Evolutionary conservation across 2,329 filamentous ascomycete genomes (phyloP).

Genomic region (Davidsoniella virescens): DNA sequence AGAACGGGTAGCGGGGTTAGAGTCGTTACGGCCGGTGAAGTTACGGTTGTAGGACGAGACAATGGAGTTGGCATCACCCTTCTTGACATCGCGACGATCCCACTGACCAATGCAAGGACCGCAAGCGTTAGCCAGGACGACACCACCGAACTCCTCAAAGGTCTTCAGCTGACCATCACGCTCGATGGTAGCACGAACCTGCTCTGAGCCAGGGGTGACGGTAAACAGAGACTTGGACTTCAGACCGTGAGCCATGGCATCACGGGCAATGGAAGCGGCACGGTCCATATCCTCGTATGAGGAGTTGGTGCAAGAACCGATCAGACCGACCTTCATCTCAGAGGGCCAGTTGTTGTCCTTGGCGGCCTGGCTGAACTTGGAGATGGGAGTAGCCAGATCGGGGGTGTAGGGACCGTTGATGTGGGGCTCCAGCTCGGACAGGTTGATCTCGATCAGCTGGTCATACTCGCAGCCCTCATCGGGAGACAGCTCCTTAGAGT

Average conservation of each 20-base stretch:
- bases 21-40: conserved; percentile 96
- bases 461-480: conserved; percentile 92
- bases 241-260: conserved; percentile 80
- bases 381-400: conserved; percentile 92
- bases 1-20: conserved; percentile 85
- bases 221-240: conserved; percentile 91
- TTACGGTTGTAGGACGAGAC: conserved; percentile 99
- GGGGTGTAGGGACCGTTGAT: conserved; percentile 99
- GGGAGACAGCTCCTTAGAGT: conserved; percentile 70
- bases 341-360: conserved; percentile 93
- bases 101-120: conserved; percentile 89
- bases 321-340: conserved; percentile 90
- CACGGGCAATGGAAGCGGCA: conserved; percentile 75
- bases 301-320: conserved; percentile 95
- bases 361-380: conserved; percentile 88
- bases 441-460: conserved; percentile 88
- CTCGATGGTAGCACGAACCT: conserved; percentile 85
- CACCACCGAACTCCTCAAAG: conserved; percentile 88
- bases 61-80: conserved; percentile 92
- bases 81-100: conserved; percentile 86
- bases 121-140: conserved; percentile 90
- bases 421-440: conserved; percentile 86
- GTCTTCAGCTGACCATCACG: conserved; percentile 85
- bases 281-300: conserved; percentile 83
- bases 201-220: conserved; percentile 91